These are phyloP conservation scores for Neonectria punicea DNA, from an alignment of 2,329 filamentous ascomycete genomes.

Conservation along the genomic window DNA sequence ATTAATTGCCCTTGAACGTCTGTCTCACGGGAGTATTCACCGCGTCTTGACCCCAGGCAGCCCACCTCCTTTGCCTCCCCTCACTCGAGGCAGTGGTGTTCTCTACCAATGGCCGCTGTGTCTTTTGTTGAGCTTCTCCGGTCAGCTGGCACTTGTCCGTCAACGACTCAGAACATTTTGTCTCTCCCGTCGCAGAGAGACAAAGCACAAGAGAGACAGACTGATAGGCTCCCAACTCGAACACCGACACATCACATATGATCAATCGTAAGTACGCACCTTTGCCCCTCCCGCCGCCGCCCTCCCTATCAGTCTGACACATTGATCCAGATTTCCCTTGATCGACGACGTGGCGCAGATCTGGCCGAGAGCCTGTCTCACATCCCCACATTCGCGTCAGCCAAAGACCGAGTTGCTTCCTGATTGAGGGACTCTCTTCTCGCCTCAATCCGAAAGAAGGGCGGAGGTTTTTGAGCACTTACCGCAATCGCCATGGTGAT, in stretches of 20 bases:
- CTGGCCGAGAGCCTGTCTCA: conserved; percentile 81
- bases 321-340: conserved; percentile 82
- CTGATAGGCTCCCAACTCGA: not conserved
- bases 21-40: conserved; percentile 37
- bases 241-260: not conserved
- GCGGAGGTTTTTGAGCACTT: conserved; percentile 13
- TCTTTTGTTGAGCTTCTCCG: not conserved
- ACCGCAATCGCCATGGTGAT: conserved; percentile 43
- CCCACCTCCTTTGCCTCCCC: not conserved
- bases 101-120: not conserved
- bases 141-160: conserved; percentile 2
- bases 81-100: not conserved
- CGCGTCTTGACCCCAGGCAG: conserved; percentile 18
- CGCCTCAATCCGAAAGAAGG: conserved; percentile 11
- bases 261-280: conserved; percentile 58
- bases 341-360: conserved; percentile 86
- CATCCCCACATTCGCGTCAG: conserved; percentile 16
- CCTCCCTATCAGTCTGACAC: conserved; percentile 75
- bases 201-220: not conserved
- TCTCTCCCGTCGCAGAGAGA: not conserved
- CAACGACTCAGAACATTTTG: no score
- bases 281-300: conserved; percentile 82
- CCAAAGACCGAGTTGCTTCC: conserved; percentile 5
- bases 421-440: not conserved
- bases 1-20: conserved; percentile 26